phyloP scores from a whole-genome alignment of 345 rosid genomes.

The Linum tenue region DNA sequence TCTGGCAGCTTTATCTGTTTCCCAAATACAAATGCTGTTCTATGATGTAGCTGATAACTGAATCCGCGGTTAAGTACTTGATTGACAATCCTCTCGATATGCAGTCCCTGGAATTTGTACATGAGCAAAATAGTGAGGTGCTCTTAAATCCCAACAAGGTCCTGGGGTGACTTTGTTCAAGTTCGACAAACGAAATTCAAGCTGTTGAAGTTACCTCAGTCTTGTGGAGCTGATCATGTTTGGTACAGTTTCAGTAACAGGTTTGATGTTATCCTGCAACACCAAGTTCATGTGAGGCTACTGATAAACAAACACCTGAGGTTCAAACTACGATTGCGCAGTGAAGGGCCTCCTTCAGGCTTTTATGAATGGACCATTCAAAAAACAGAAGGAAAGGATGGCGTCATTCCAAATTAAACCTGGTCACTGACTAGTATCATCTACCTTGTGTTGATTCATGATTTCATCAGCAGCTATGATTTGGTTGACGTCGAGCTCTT shows the following conservation, averaged over 20 bases:
- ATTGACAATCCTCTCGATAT: constrained; percentile 61
- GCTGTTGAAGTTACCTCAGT: constrained; percentile 39
- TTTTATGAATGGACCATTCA: no score
- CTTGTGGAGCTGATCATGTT: constrained; percentile 82
- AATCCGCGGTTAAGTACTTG: constrained; percentile 65
- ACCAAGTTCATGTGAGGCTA: neutral
- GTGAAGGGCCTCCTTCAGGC: no score
- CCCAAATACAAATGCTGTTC: constrained; percentile 36
- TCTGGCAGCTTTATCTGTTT: neutral
- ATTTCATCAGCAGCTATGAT: constrained; percentile 41
- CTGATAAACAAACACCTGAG: no score
- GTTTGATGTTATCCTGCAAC: constrained; percentile 50
- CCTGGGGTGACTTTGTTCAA: neutral
- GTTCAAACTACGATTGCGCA: no score
- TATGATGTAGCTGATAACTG: constrained; percentile 51
- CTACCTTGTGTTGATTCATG: constrained; percentile 43
- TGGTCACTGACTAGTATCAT: constrained; percentile 7
- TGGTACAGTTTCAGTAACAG: constrained; percentile 56
- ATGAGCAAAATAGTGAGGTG: neutral
- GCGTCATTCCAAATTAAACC: no score
- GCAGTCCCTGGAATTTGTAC: constrained; percentile 53
- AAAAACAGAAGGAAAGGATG: no score
- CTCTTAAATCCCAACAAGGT: neutral
- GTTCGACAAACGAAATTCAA: neutral
- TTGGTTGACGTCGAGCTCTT: constrained; percentile 61